These are phyloP conservation scores for Wakefieldia striispora DNA, from an alignment of 768 basidiomycete species.

Conservation along the genomic window DNA sequence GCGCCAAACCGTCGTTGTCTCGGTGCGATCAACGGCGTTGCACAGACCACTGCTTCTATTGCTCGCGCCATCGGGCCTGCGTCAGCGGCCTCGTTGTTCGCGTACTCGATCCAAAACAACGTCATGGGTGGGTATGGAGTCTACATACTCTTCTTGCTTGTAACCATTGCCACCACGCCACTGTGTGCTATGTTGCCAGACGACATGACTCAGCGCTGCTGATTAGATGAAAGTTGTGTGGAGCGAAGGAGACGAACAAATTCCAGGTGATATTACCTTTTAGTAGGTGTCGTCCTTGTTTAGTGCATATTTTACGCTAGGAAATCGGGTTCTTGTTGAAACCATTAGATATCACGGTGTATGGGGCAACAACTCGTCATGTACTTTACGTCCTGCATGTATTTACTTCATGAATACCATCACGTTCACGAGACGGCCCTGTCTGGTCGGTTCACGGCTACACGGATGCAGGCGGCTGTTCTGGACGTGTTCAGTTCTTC, in stretches of 20 bases:
- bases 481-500: no score
- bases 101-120: constrained; percentile 35
- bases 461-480: not conserved
- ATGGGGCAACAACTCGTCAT: not conserved
- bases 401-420: constrained; percentile 24
- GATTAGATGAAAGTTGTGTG: not conserved
- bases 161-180: constrained; percentile 14
- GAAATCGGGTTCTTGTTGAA: not conserved
- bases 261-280: not conserved
- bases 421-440: constrained; percentile 5
- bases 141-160: constrained; percentile 28
- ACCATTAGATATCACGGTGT: constrained; percentile 3
- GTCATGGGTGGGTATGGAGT: constrained; percentile 38
- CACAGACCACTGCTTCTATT: constrained; percentile 30
- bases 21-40: constrained; percentile 64
- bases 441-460: not conserved
- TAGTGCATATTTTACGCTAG: constrained; percentile 2
- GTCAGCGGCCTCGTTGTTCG: constrained; percentile 34
- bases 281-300: constrained; percentile 14
- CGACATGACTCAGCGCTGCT: constrained; percentile 18
- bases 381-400: constrained; percentile 25
- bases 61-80: constrained; percentile 36
- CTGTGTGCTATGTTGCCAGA: constrained; percentile 22
- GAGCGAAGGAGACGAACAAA: not conserved
- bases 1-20: constrained; percentile 65